A percentile compares a stretch with the other conserved stretches of the same genome.
phyloP scores from a whole-genome alignment of 495 filamentous ascomycete species.

The Aspergillus carlsbadensis region DNA sequence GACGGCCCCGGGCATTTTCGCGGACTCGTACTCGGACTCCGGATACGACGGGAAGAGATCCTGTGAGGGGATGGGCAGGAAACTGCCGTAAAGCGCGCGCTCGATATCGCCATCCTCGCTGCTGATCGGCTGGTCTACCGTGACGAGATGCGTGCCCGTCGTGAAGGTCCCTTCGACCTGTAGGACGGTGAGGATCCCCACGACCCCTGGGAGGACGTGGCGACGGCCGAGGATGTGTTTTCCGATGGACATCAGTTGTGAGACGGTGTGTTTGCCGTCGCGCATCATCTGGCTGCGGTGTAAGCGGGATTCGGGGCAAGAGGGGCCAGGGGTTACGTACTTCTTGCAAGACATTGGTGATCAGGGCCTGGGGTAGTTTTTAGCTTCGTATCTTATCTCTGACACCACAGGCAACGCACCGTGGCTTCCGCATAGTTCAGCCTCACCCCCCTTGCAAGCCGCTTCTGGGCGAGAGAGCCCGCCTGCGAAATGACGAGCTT shows the following conservation, averaged over 20 bases:
- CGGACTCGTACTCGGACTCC: constrained; percentile 58
- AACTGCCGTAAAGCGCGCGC: constrained; percentile 86
- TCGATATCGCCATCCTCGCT: constrained; percentile 85
- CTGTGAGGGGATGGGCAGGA: constrained; percentile 73
- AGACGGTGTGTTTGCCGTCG: constrained; percentile 89
- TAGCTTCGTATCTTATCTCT: neutral
- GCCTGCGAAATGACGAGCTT: constrained; percentile 93
- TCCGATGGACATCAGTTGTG: constrained; percentile 89
- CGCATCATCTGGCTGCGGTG: constrained; percentile 69
- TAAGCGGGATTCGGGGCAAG: constrained; percentile 5
- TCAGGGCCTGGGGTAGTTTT: neutral
- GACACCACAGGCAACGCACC: constrained; percentile 48
- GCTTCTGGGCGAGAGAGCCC: constrained; percentile 82
- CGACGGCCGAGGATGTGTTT: constrained; percentile 91
- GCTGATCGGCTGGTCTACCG: constrained; percentile 85
- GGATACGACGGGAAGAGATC: constrained; percentile 63
- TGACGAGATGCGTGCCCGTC: constrained; percentile 92
- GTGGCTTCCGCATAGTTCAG: constrained; percentile 91
- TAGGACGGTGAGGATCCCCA: constrained; percentile 71
- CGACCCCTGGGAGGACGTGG: constrained; percentile 85
- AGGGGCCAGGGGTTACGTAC: constrained; percentile 70
- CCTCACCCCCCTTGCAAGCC: constrained; percentile 83
- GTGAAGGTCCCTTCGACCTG: constrained; percentile 95
- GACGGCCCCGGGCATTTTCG: constrained; percentile 77
- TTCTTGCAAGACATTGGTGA: constrained; percentile 66